Conservation (phyloP, 1,139 yeast species). For the Debaryomyces psychrophilus region DNA sequence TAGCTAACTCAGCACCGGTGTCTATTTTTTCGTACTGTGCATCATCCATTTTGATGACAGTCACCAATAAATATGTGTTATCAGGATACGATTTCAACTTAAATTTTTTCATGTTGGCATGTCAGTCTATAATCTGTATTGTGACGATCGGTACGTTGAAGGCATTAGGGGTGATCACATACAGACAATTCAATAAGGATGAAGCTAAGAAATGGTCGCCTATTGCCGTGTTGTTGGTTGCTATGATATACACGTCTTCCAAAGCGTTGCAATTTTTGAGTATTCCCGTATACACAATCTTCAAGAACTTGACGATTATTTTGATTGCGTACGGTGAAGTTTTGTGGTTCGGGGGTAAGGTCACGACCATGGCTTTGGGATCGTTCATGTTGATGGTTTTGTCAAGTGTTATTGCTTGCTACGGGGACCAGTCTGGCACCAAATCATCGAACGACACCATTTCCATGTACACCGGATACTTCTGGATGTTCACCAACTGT, state of each 20-base stretch:
- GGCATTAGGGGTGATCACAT: conserved; percentile 73
- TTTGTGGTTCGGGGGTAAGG: conserved; percentile 93
- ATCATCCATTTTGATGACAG: conserved; percentile 96
- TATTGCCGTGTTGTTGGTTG: conserved; percentile 82
- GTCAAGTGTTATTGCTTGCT: conserved; percentile 90
- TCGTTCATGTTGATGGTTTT: conserved; percentile 90
- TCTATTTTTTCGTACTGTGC: conserved; percentile 87
- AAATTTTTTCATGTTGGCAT: conserved; percentile 84
- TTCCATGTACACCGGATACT: conserved; percentile 76
- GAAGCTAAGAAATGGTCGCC: conserved; percentile 98
- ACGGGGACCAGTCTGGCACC: conserved; percentile 70
- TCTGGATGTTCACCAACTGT: conserved; percentile 97
- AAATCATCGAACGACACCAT: conserved; percentile 39
- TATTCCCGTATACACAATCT: conserved; percentile 95
- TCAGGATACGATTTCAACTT: conserved; percentile 83
- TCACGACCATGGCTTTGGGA: conserved; percentile 85
- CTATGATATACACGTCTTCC: conserved; percentile 95
- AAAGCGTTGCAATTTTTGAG: conserved; percentile 90
- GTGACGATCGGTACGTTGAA: conserved; percentile 72
- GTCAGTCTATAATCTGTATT: conserved; percentile 83
- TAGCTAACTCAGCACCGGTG: conserved; percentile 82
- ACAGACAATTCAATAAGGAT: conserved; percentile 78
- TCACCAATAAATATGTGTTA: conserved; percentile 92
- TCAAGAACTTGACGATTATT: conserved; percentile 95
- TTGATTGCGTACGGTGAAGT: conserved; percentile 98